Evolutionary conservation across 441 rosid species (phyloP), one percentile per base, ranked within the genome.

Genomic region (Brassica balearica): DNA sequence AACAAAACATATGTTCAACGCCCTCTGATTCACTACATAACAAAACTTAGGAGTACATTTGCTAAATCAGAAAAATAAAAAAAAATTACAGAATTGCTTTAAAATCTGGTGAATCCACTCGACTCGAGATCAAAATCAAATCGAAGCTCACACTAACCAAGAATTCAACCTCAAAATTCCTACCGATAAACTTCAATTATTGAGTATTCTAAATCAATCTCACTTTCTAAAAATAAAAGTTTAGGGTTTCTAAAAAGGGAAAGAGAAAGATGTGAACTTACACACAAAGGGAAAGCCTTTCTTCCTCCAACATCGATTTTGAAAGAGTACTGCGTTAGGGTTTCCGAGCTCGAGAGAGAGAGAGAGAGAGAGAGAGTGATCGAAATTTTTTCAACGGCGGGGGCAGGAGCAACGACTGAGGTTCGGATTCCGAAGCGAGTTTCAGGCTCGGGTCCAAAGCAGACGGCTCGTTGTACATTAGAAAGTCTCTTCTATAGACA

Each of bases 171-270:
- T 59, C 55, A 43, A 29, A 69, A 46, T 61, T 29, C 69, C 62
- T 41, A 41, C 5, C 48, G 12, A 41, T 10, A 41, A 51, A 75
- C 75, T 23, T 27, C 69, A 29, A 14, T 61, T 81, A 85, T 72
- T 77, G 78, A 75, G 78, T 7, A 51, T 5, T 43, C 8, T 29
- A 29, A 29, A 29, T 29, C 34, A 66, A 36, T 43, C 51, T 43
- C 51, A 43, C 51, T 9, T n/a, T 7, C n/a, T 5, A 25, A 8
- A 20, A 55, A 15, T 11, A 14, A 79, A 29, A 29, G 70, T 71
- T 80, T 85, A 85, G 93, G 91, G 89, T 81, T 88, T 84, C 46
- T 4, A 25, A 65, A 77, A 43, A 69, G 62, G 48, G 27, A n/a
- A 36, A 72, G 11, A 62, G 63, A 43, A 11, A 43, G 69, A 36